phyloP scores from a whole-genome alignment of 2,329 filamentous ascomycete genomes.

The Cladosporium colombiae region DNA sequence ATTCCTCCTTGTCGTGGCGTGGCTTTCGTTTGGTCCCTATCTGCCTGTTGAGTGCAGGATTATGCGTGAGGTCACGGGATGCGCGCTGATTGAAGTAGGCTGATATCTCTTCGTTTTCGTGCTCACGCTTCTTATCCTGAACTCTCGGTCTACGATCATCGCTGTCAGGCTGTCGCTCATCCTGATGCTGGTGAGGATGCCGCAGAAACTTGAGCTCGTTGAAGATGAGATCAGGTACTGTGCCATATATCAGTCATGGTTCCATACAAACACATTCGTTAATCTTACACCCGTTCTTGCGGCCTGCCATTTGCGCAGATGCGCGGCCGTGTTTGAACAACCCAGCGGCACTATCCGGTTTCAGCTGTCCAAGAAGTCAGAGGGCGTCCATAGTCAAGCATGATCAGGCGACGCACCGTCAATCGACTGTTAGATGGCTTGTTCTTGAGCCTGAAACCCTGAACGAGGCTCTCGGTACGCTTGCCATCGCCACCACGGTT shows the following conservation, averaged over 20 bases:
- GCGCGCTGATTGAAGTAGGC: slow-evolving; percentile 45
- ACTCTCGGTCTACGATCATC: slow-evolving; percentile 34
- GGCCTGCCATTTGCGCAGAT: slow-evolving; percentile 47
- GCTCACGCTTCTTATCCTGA: slow-evolving; percentile 36
- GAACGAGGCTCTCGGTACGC: slow-evolving; percentile 40
- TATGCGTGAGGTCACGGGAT: neutral
- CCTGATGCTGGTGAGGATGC: slow-evolving; percentile 35
- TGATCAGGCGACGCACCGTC: slow-evolving; percentile 42
- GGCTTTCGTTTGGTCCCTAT: neutral
- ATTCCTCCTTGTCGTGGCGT: neutral
- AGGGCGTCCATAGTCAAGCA: neutral
- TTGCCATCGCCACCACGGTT: slow-evolving; percentile 41
- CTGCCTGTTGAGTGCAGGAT: slow-evolving; percentile 15
- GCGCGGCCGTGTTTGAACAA: slow-evolving; percentile 53
- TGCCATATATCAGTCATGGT: slow-evolving; percentile 27
- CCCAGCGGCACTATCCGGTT: slow-evolving; percentile 43
- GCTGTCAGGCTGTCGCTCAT: slow-evolving; percentile 26
- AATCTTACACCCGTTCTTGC: slow-evolving; percentile 42
- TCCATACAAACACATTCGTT: no score
- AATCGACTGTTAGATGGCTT: slow-evolving; percentile 45
- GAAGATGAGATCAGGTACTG: slow-evolving; percentile 55
- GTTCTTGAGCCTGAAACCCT: slow-evolving; percentile 49
- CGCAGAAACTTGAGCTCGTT: slow-evolving; percentile 54
- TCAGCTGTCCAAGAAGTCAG: slow-evolving; percentile 40
- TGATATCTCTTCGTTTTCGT: slow-evolving; percentile 46